phyloP scores from a whole-genome alignment of 805 yeast species.

The Candida maesae region DNA sequence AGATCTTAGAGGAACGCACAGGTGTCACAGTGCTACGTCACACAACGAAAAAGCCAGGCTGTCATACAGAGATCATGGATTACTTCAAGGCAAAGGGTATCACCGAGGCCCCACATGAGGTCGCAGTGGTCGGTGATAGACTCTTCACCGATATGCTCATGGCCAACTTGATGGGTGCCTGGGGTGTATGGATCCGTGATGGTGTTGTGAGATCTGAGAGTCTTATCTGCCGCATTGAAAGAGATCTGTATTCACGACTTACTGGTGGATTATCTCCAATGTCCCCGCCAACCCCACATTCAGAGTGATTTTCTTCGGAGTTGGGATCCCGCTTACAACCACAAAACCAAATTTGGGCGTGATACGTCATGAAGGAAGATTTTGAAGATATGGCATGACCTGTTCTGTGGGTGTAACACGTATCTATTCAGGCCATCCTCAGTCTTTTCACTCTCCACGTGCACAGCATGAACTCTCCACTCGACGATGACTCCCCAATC shows the following conservation, averaged over 20 bases:
- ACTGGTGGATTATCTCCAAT: constrained; percentile 2
- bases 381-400: too few species aligned
- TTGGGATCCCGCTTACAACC: background rate
- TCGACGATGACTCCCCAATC: background rate
- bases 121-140: constrained; percentile 88
- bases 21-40: constrained; percentile 72
- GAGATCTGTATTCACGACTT: constrained; percentile 28
- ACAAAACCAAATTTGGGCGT: background rate
- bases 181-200: constrained; percentile 76
- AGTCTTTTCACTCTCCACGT: background rate
- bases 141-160: constrained; percentile 86
- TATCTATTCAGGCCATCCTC: background rate
- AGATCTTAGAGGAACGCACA: constrained; percentile 52
- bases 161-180: constrained; percentile 92
- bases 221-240: constrained; percentile 50
- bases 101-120: constrained; percentile 46
- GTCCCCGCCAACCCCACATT: constrained; percentile 4
- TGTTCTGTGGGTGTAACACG: too few species aligned
- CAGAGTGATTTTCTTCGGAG: background rate
- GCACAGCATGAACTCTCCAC: background rate
- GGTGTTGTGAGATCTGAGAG: constrained; percentile 64
- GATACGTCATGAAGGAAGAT: too few species aligned
- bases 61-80: constrained; percentile 61
- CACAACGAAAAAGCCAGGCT: constrained; percentile 78
- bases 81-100: constrained; percentile 50